A percentile compares a stretch with the other conserved stretches of the same genome.
Conservation (phyloP, 2,329 filamentous ascomycete species). For the Phaeosphaeria sp. region DNA sequence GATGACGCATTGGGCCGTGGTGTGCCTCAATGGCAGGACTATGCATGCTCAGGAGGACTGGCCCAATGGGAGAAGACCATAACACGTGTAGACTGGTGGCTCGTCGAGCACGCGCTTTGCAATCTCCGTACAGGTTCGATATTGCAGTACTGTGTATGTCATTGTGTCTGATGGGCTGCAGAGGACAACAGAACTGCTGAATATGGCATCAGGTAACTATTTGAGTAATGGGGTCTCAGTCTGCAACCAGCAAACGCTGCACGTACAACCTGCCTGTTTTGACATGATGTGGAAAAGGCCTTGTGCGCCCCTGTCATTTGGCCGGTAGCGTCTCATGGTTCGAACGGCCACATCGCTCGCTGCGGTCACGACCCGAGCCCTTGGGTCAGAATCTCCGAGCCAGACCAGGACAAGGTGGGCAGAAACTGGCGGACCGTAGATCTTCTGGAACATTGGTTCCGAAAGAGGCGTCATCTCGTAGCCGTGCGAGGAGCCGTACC, state of each 20-base stretch:
- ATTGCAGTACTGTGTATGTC: background rate
- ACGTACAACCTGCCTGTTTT: constrained; percentile 4
- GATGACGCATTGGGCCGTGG: constrained; percentile 1
- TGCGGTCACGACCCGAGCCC: constrained; percentile 5
- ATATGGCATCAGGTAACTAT: background rate
- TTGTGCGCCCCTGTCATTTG: background rate
- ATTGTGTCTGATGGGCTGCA: background rate
- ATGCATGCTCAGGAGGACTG: background rate
- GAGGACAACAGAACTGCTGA: background rate
- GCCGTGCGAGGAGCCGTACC: background rate
- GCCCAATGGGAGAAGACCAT: constrained; percentile 3
- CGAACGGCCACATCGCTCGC: constrained; percentile 5
- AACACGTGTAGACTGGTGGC: constrained; percentile 23
- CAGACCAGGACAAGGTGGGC: constrained; percentile 6
- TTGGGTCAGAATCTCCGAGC: background rate
- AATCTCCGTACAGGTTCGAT: background rate
- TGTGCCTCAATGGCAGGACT: constrained; percentile 3
- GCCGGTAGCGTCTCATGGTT: background rate
- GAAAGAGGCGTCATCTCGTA: background rate
- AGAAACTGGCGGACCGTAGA: constrained; percentile 8
- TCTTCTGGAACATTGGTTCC: constrained; percentile 13
- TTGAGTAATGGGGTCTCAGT: constrained; percentile 1
- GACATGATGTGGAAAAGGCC: background rate
- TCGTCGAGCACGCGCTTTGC: constrained; percentile 10
- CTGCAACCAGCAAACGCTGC: constrained; percentile 2